A percentile compares a stretch with the other conserved stretches of the same genome.
phyloP scores from a whole-genome alignment of 108 stramenopile genomes.

The Cyclotella choctawhatcheeana region DNA sequence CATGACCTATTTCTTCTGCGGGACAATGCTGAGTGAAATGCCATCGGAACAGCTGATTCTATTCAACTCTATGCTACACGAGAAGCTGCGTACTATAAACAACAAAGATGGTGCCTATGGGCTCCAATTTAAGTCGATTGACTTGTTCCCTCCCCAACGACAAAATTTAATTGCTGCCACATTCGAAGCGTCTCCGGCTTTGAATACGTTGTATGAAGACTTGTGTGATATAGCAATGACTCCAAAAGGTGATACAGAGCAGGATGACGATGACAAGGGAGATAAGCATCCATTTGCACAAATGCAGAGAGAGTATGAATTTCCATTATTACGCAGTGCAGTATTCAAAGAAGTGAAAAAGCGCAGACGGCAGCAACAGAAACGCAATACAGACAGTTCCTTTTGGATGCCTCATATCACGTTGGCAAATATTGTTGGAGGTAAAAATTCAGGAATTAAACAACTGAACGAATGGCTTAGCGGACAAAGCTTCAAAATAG shows the following conservation, averaged over 20 bases:
- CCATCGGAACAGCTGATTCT: conserved; percentile 39
- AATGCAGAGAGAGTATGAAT: conserved; percentile 14
- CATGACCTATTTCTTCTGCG: conserved; percentile 72
- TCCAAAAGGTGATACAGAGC: conserved; percentile 9
- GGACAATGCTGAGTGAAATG: conserved; percentile 51
- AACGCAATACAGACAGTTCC: neutral
- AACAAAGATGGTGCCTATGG: conserved; percentile 13
- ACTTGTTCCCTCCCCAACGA: conserved; percentile 58
- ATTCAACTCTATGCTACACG: conserved; percentile 43
- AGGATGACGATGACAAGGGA: neutral
- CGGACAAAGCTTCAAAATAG: neutral
- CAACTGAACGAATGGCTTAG: conserved; percentile 29
- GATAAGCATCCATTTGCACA: neutral
- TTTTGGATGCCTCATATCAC: conserved; percentile 68
- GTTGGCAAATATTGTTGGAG: conserved; percentile 50
- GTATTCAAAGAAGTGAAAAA: conserved; percentile 12
- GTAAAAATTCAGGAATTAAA: conserved; percentile 25
- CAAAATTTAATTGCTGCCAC: conserved; percentile 60
- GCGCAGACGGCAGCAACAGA: neutral
- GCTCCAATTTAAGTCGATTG: conserved; percentile 39
- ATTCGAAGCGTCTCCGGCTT: conserved; percentile 48
- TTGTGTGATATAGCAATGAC: conserved; percentile 45
- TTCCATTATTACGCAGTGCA: conserved; percentile 32
- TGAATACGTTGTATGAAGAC: conserved; percentile 52
- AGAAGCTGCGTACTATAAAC: conserved; percentile 11